phyloP scores from a whole-genome alignment of 331 rosid species.

The Cydonia oblonga region DNA sequence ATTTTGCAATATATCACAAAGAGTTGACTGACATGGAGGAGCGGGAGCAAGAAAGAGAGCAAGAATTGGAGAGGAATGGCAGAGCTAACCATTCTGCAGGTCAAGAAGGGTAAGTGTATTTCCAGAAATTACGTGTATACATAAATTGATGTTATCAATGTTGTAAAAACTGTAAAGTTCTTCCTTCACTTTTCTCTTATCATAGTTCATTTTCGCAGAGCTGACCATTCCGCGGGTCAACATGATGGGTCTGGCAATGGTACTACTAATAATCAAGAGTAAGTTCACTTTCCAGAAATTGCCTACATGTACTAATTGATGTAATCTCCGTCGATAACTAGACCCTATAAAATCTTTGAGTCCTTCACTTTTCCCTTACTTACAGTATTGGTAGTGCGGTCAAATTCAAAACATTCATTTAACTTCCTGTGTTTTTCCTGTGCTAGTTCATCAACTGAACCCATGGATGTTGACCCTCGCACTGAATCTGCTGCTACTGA shows the following conservation, averaged over 20 bases:
- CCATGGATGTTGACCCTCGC: conserved; percentile 63
- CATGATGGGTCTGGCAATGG: neutral
- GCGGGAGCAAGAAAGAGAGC: conserved; percentile 73
- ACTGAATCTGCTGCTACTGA: conserved; percentile 31
- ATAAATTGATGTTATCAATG: neutral
- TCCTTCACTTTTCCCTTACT: too few relatives aligned
- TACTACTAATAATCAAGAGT: neutral
- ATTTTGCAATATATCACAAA: conserved; percentile 90
- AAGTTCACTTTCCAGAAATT: neutral
- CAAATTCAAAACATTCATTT: neutral
- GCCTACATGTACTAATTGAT: neutral
- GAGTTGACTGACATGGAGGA: conserved; percentile 94
- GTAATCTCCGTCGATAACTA: neutral
- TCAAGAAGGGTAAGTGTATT: neutral
- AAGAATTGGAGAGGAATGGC: conserved; percentile 55
- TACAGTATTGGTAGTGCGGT: too few relatives aligned
- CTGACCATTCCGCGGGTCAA: conserved; percentile 5
- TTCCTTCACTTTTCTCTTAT: too few relatives aligned
- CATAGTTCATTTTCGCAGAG: too few relatives aligned
- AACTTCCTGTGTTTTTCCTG: neutral
- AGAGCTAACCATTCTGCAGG: conserved; percentile 24
- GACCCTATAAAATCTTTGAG: too few relatives aligned
- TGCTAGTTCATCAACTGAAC: conserved; percentile 41
- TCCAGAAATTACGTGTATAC: neutral
- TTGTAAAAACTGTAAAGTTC: too few relatives aligned